Evolutionary conservation across 495 filamentous ascomycete species (phyloP).

Genomic region (Aspergillus saccharolyticus): DNA sequence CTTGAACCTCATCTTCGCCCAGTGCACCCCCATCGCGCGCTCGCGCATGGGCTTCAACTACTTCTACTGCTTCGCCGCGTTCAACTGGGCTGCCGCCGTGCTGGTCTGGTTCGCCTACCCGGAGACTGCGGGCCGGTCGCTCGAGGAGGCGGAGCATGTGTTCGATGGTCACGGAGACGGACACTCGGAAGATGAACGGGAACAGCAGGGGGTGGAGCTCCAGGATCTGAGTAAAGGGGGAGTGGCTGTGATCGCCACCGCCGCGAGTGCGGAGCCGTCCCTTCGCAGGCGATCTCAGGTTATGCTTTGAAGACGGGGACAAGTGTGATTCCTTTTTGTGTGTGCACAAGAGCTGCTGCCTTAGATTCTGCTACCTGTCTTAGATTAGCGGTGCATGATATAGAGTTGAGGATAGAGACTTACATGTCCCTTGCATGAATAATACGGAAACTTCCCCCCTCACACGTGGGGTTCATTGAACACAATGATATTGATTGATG

Average conservation of each 20-base stretch:
- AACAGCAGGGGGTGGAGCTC: not conserved
- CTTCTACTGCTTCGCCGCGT: conserved; percentile 51
- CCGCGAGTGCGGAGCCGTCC: not conserved
- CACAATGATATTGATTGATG: too few relatives aligned
- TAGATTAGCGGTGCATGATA: too few relatives aligned
- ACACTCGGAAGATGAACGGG: not conserved
- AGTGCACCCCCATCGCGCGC: conserved; percentile 51
- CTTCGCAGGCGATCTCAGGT: not conserved
- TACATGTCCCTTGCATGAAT: too few relatives aligned
- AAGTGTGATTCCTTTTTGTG: too few relatives aligned
- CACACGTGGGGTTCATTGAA: too few relatives aligned
- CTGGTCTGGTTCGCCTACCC: conserved; percentile 47
- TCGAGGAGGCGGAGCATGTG: conserved; percentile 50
- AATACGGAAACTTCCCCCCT: too few relatives aligned
- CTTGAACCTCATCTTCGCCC: conserved; percentile 50
- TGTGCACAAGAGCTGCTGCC: too few relatives aligned
- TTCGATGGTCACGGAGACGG: conserved; percentile 23
- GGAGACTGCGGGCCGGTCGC: conserved; percentile 47
- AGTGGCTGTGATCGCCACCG: not conserved
- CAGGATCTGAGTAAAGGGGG: not conserved
- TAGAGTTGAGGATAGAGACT: too few relatives aligned
- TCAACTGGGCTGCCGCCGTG: conserved; percentile 42
- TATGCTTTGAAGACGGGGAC: too few relatives aligned
- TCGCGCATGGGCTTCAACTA: conserved; percentile 43
- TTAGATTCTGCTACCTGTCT: too few relatives aligned